Percentiles rank a stretch among this genome's conserved stretches.
Conservation (phyloP, 2,329 filamentous ascomycete species). For the Biscogniauxia sp. region DNA sequence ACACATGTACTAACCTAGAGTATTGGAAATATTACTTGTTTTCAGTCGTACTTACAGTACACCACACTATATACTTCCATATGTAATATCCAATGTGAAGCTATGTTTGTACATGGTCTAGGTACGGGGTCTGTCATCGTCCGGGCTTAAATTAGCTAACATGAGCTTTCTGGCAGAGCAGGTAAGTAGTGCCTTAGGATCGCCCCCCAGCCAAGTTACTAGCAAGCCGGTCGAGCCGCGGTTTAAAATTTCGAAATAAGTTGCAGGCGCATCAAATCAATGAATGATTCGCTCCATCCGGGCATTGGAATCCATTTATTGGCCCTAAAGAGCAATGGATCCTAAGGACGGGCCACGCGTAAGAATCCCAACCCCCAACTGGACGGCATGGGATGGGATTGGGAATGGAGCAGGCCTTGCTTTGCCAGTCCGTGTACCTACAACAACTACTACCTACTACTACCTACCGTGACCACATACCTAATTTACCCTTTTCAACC, state of each 20-base stretch:
- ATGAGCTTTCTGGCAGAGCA: not conserved
- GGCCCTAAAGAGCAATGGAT: not conserved
- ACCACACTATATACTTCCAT: too few relatives aligned
- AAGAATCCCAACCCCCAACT: not conserved
- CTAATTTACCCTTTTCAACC: not conserved
- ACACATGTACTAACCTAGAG: too few relatives aligned
- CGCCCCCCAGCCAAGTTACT: not conserved
- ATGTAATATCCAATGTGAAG: too few relatives aligned
- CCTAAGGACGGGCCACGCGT: not conserved
- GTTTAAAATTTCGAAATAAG: not conserved
- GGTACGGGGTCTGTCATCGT: not conserved
- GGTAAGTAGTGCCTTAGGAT: not conserved
- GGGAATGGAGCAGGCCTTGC: not conserved
- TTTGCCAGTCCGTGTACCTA: not conserved
- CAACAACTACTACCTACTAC: too few relatives aligned
- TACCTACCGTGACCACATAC: too few relatives aligned
- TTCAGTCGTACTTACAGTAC: too few relatives aligned
- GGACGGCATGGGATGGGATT: too few relatives aligned
- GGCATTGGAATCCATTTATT: not conserved
- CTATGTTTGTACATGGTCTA: not conserved
- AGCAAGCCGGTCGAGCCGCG: not conserved
- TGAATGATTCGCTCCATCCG: not conserved
- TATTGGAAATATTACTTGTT: too few relatives aligned
- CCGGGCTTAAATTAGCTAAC: not conserved
- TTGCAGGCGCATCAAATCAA: not conserved